Evolutionary conservation across 2,329 filamentous ascomycete species (phyloP), one percentile per base, ranked within the genome.

Genomic region (Aspergillus cejpii): DNA sequence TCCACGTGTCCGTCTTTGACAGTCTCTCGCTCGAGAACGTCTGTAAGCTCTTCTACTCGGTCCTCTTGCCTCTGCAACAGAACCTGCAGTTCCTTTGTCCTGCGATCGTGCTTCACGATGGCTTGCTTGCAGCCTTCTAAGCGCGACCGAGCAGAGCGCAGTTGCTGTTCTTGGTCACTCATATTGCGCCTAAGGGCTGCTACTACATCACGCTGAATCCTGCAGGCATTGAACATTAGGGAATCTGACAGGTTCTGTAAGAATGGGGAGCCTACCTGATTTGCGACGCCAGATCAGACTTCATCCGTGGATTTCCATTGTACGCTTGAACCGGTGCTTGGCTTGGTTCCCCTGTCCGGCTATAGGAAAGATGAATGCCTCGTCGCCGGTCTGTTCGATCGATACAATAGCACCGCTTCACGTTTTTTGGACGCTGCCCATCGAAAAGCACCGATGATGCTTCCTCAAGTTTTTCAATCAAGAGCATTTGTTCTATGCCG

Each of bases 401-500:
- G 48, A 92, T 67, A 44, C 65, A 68, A 45, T 60, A 80, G 54
- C 86, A 91, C 45, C 81, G 78, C 42, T 73, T 78, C 8, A 91
- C 86, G 51, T 95, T 91, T 11, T 68, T 74, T 1, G 83, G 81
- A n/a, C 71, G 72, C 31, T 69, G 69, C 17, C 72, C 74, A 42
- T 76, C 74, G 48, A 84, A 80, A 77, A 95, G 86, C 37, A 86
- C 77, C 3, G 74, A 69, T 34, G 83, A 74, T 1, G 84, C 92
- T 44, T 87, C 77, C 1, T 74, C 65, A 21, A 85, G 74, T 23
- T 83, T 74, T 44, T 81, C 74, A 43, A 96, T 80, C 1, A 98
- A 73, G 5, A 95, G 79, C 6, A 84, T 80, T 63, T 96, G 90
- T 50, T 98, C 92, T 41, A 96, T 87, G 5, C 72, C 69, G 55